Evolutionary conservation across 2,329 filamentous ascomycete species (phyloP), one percentile per base, ranked within the genome.

Genomic region (Colletotrichum aenigma): DNA sequence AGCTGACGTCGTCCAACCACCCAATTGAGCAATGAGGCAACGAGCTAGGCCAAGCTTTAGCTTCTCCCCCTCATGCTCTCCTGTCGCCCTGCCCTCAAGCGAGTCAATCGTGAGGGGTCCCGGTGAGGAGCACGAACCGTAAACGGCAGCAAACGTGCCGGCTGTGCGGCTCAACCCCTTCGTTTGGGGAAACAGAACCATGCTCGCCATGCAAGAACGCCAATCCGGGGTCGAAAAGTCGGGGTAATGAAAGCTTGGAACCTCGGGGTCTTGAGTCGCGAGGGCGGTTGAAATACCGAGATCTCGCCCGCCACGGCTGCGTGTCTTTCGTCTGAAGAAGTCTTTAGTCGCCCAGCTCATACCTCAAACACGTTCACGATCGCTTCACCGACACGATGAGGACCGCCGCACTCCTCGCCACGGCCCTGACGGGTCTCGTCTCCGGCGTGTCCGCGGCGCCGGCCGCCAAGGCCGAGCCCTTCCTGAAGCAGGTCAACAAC

Each of bases 401-500:
- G 58, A 67, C 10, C 56, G 28, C 38, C 56, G n/a, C 38, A 34
- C 43, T 75, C 55, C 38, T 72, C 32, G 56, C 69, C 55, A 28
- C 69, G 10, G 62, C 69, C 73, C 61, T 71, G 16, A 38, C 62
- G 21, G 73, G 38, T 21, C 65, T 75, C 32, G 48, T 36, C 16
- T 60, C 64, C 16, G 64, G 62, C n/a, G 58, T 64, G 18, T 9
- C 64, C 30, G 66, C 74, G 16, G 43, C 60, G 12, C 66, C 71
- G 12, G 48, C 71, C 6, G 48, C 58, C 55, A 62, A 70, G 34
- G 21, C 65, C 24, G 70, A 74, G 43, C 81, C 82, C 21, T 83
- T 83, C 66, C 69, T 83, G 30, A 78, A 64, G 18, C 77, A 82
- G 64, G 71, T 82, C 16, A 74, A 80, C 70, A 78, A 69, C 21